Evolutionary conservation across 169 alveolate genomes (phyloP), one percentile per base, ranked within the genome.

Genomic region (Plasmodium knowlesi): DNA sequence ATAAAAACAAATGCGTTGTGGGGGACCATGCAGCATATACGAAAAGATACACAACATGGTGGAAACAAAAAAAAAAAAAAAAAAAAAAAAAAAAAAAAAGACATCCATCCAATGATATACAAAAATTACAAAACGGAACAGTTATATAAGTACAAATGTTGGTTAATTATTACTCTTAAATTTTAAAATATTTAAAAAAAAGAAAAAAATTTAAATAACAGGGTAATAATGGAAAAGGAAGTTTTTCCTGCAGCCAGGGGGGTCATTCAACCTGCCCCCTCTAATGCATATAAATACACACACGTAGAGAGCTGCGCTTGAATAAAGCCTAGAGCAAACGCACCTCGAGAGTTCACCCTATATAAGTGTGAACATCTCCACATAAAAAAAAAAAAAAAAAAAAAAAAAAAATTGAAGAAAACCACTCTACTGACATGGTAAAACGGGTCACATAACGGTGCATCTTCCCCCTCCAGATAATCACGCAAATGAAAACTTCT

Each of bases 101-200:
- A 32, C 84, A 5, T n/a, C 50, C 25, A 22, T 79, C 28, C 3
- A 39, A 41, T 79, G 57, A 41, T 41, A 67, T 37, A 9, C 84
- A 22, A 79, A 79, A 79, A 41, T 41, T 41, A 41, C 25, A 79
- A 79, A 79, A 41, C 84, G 22, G 50, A 12, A 41, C 46, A 12
- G 1, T 28, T 39, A 16, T 22, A 22, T 2, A 79, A 28, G n/a
- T 10, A 19, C 84, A 79, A 41, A 41, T 79, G 39, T 34, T n/a
- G 16, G 32, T 79, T 37, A 41, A 41, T 79, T 79, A 79, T 37
- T 22, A 78, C 53, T 28, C 71, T 12, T 78, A 78, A 78, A 78
- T 41, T 78, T 78, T 78, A 78, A 78, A 39, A 78, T 78, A 78
- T 37, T 78, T 78, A 78, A 78, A 78, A 41, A 78, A 78, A 78